Base-by-base conservation (phyloP, 495 filamentous ascomycete species). In the Aspergillus panamensis region DNA sequence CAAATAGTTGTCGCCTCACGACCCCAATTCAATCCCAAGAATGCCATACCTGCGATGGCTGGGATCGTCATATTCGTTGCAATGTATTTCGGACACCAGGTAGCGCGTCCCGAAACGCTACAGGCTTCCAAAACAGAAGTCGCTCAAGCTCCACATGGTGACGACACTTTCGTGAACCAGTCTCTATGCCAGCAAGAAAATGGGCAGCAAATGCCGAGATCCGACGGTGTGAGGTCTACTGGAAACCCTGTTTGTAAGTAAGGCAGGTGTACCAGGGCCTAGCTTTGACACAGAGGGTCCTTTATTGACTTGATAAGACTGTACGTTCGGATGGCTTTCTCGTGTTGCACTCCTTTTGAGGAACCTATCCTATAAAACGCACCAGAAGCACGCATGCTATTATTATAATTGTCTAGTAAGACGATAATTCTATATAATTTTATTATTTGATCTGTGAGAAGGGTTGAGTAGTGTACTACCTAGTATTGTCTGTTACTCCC, bases 11-110 rank as follows among this genome's bases (percentile, higher is more conserved):
- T 58, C 17, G 50, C 49, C 8, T 44, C 79, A 47, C 66, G 69
- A 13, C 68, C 69, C n/a, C 66, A 73, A 51, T 79, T 80, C 68
- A 67, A 70, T 63, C 61, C 73, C 35, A 67, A 69, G 33, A 73
- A 78, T 47, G 80, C 86, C 61, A 63, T 87, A 20, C 77, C 80
- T 10, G 77, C 83, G 29, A 88, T 89, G 51, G 76, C 84, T 55
- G 82, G 84, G 12, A 72, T 90, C 7, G 78, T 77, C 3, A 73
- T 86, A 57, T 87, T 86, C 62, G 64, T 75, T 12, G 33, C 70
- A 20, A 70, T 89, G 19, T 67, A 67, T 39, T 37, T 56, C n/a
- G 60, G 62, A 13, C 65, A 67, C 25, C 56, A 39, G 21, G 12
- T 58, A 48, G 21, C 8, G 16, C 25, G 40, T 17, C 19, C 53